phyloP scores from a whole-genome alignment of 2,329 filamentous ascomycete genomes.

The Immersiporthe knoxdaviesiana region DNA sequence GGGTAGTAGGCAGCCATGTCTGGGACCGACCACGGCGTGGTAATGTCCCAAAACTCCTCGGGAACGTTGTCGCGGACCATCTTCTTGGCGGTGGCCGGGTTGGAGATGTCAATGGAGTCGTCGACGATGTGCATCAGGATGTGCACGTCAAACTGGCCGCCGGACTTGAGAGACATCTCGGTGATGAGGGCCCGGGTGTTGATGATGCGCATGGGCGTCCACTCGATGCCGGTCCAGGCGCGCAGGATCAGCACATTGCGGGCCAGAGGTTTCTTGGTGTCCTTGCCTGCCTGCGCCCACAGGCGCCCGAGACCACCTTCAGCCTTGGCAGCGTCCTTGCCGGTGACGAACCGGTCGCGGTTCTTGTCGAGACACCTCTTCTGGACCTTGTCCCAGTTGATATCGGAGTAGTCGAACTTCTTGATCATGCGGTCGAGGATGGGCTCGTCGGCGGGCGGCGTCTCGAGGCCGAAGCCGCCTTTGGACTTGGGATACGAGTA shows the following conservation, averaged over 20 bases:
- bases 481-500: slow-evolving; percentile 62
- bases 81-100: slow-evolving; percentile 62
- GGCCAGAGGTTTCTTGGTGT: slow-evolving; percentile 31
- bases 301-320: slow-evolving; percentile 23
- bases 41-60: slow-evolving; percentile 63
- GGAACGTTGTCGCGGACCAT: slow-evolving; percentile 51
- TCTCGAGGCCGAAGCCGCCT: slow-evolving; percentile 64
- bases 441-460: slow-evolving; percentile 64
- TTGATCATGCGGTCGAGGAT: slow-evolving; percentile 50
- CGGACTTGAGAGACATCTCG: slow-evolving; percentile 74
- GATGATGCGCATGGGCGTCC: slow-evolving; percentile 78
- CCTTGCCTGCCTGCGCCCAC: slow-evolving; percentile 28
- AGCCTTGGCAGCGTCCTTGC: slow-evolving; percentile 27
- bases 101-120: slow-evolving; percentile 60
- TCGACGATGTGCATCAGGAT: slow-evolving; percentile 77
- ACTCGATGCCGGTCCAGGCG: slow-evolving; percentile 74
- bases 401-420: slow-evolving; percentile 60
- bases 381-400: slow-evolving; percentile 74
- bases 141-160: slow-evolving; percentile 81
- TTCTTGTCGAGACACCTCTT: slow-evolving; percentile 68
- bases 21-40: slow-evolving; percentile 74
- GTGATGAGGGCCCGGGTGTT: slow-evolving; percentile 78
- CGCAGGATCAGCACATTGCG: slow-evolving; percentile 77
- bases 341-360: slow-evolving; percentile 61
- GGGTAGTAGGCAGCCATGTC: slow-evolving; percentile 80